Percentiles rank a stretch among this genome's conserved stretches.
phyloP scores from a whole-genome alignment of 2,329 filamentous ascomycete genomes.

The Colletotrichum gigasporum region DNA sequence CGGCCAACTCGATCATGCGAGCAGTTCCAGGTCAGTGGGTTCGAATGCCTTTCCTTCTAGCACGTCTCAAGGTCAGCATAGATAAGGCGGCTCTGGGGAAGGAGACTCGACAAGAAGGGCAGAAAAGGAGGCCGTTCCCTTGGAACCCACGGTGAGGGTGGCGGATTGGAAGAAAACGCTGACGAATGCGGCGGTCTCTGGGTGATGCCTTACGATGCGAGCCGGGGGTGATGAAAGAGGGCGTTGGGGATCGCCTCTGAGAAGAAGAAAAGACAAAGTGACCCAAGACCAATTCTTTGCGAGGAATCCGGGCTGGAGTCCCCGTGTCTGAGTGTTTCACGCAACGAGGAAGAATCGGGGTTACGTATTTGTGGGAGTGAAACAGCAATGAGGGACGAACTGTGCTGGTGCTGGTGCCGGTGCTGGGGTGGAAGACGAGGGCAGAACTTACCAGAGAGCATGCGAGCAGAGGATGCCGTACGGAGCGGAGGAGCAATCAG shows the following conservation, averaged over 20 bases:
- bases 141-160: constrained; percentile 11
- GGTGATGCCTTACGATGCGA: constrained; percentile 21
- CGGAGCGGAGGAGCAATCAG: background rate
- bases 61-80: constrained; percentile 7
- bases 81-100: background rate
- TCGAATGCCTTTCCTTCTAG: background rate
- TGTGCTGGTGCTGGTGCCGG: no score
- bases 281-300: constrained; percentile 10
- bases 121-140: constrained; percentile 16
- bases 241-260: background rate
- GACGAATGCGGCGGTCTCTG: constrained; percentile 26
- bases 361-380: constrained; percentile 20
- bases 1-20: constrained; percentile 13
- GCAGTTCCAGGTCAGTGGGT: background rate
- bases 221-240: background rate
- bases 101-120: background rate
- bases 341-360: constrained; percentile 20
- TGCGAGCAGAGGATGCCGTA: background rate
- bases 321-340: constrained; percentile 20
- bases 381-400: constrained; percentile 12
- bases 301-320: constrained; percentile 26
- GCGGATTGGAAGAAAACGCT: constrained; percentile 13
- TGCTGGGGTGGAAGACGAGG: background rate
- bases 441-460: background rate
- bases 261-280: background rate